Evolutionary conservation across 805 yeast species (phyloP), one percentile per base, ranked within the genome.

Genomic region (Myxozyma melibiosi): DNA sequence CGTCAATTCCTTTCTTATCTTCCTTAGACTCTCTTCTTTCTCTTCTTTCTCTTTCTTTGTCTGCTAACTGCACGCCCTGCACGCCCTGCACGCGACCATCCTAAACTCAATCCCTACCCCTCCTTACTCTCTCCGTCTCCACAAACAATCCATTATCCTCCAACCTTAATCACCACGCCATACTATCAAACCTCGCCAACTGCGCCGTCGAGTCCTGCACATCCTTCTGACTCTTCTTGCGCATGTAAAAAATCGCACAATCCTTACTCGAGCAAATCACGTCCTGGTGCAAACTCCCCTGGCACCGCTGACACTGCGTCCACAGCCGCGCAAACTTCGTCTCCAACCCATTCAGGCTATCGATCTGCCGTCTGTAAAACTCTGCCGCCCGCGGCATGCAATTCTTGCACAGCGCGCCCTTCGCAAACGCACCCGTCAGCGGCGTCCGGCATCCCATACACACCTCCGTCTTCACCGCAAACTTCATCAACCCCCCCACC

Each of bases 271-370:
- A 85, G 71, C 99, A 94, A 24, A 92, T 76, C 2, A 94, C 98
- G 66, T 94, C 98, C 72, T 90, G 97, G 67, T 94, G 97, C 53
- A 95, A 75, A 25, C 94, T 88, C 0, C 98, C 98, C 66, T 95
- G 97, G 72, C 99, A 94, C 57, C 97, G 77, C 74, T 94, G 99
- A 71, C 99, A 95, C 70, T 94, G 96, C 0, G 98, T 92, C 99
- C 99, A 94, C 61, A 94, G 74, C 63, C 95, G 78, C 2, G 96
- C 84, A 67, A 90, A 94, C 65, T 86, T 85, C 58, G 83, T 80
- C 69, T 94, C 96, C 58, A 92, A 73, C 41, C 82, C 84, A 69
- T 90, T 86, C 78, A 91, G 84, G 57, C 83, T 85, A 2, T 88
- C 85, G 45, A 94, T 73, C 9, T 94, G 90, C 57, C 84, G 82